Base-by-base conservation (phyloP, 2,329 filamentous ascomycete species). In the Hirsutella minnesotensis region DNA sequence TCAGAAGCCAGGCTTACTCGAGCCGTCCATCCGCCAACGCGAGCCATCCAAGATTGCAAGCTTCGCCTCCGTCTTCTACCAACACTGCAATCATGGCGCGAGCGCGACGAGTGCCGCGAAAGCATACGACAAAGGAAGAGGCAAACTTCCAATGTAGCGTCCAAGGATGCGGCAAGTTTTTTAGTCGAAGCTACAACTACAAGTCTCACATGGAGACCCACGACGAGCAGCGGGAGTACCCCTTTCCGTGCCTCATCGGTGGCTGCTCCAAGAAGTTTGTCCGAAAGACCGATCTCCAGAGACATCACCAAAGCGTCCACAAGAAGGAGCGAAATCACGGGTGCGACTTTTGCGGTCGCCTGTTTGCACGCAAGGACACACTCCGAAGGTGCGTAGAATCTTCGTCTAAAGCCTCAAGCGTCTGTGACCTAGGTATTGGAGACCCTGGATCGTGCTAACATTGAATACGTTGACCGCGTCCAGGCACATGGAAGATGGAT, bases 121-220 rank as follows among this genome's bases (percentile, higher is more conserved):
- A 72, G 52, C 68, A 73, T 51, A 81, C 77, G 2, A 79, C 79
- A 16, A 74, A 73, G 45, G 81, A 81, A 49, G 81, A 85, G 51
- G 83, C 82, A 43, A 85, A 79, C 51, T 83, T 77, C 60, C 70
- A 75, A 48, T 94, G 88, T 56, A 67, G 71, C 43, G 67, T 79
- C 30, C 72, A 79, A 45, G 70, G 79, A 2, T 95, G 88, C 56
- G 80, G 81, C 7, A 86, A 83, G 59, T 73, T 82, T 15, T 94
- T 94, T 58, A 86, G 85, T 50, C 72, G 88, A 47, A 82, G 78
- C 53, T 94, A 90, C 66, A 94, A 94, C 63, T 86, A 81, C 65
- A 88, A 85, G 55, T 83, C 86, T 24, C 88, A 94, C 59, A 74
- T 89, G 72, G 82, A 89, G 55, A 89, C 81, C 1, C 88, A 95